Evolutionary conservation across 495 filamentous ascomycete genomes (phyloP).

Genomic region (Penicillium ochrochloron): DNA sequence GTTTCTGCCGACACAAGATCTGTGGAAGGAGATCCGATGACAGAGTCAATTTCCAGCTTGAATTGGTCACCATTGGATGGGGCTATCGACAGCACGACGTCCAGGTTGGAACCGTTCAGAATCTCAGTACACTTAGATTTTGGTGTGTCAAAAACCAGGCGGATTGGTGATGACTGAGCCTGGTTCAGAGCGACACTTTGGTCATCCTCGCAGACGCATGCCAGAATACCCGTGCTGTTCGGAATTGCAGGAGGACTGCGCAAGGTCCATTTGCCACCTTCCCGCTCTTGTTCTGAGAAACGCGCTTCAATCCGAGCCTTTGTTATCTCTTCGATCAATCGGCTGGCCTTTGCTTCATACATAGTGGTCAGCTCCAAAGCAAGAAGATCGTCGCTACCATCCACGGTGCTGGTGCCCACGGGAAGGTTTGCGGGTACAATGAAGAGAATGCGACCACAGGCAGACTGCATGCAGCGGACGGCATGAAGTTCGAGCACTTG

Average conservation of each 20-base stretch:
- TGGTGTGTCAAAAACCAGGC: conserved; percentile 46
- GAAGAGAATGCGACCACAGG: conserved; percentile 72
- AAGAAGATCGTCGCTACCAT: conserved; percentile 65
- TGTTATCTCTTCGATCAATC: conserved; percentile 81
- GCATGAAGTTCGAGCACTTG: conserved; percentile 72
- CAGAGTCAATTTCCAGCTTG: conserved; percentile 60
- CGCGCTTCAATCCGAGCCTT: conserved; percentile 86
- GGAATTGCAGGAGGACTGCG: conserved; percentile 63
- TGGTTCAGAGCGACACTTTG: conserved; percentile 31
- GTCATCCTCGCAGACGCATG: conserved; percentile 78
- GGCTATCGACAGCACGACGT: conserved; percentile 46
- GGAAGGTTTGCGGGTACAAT: conserved; percentile 65
- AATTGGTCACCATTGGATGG: conserved; percentile 49
- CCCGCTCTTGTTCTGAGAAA: conserved; percentile 76
- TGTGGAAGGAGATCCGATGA: conserved; percentile 64
- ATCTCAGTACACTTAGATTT: conserved; percentile 37
- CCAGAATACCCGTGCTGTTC: conserved; percentile 67
- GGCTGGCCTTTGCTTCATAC: conserved; percentile 78
- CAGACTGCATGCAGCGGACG: conserved; percentile 75
- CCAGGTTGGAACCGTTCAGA: conserved; percentile 37
- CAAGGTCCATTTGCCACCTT: conserved; percentile 78
- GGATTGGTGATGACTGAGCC: conserved; percentile 36
- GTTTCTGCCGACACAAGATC: conserved; percentile 72
- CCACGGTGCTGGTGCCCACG: conserved; percentile 44
- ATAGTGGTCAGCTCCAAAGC: conserved; percentile 57